Evolutionary conservation across 2,329 filamentous ascomycete genomes (phyloP), one percentile per base, ranked within the genome.

Genomic region (Zarea fungicola): DNA sequence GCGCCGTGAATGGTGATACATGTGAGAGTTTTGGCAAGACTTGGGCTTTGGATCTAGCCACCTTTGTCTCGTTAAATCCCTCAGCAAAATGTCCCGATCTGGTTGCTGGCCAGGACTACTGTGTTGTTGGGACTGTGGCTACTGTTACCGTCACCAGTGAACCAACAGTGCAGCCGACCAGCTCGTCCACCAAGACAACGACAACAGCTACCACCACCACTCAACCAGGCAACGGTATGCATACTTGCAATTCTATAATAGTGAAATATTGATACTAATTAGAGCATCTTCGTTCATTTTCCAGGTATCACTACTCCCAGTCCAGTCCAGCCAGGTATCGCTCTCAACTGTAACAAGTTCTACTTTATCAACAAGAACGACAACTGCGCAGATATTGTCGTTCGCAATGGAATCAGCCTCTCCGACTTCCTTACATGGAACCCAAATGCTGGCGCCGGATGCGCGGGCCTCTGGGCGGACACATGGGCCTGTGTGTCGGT

Each of bases 301-400:
- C 5, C 22, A 47, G 50, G 52, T 22, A 43, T 54, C 42, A 19
- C 28, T 14, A 54, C 50, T 6, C 52, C 52, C 4, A n/a, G 7
- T 23, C 52, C 52, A 10, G 45, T 35, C 6, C 52, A 54, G 50
- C 50, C 46, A 11, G 31, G 42, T 16, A 36, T 52, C 16, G 50
- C 49, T 18, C 16, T 7, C 14, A 52, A 48, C 52, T 54, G 52
- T 23, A 45, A 52, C 42, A 50, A 50, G 25, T 54, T 54, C 43
- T 39, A 54, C 22, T 25, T 39, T 14, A 39, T 50, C 13, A 21
- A 41, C 8, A 41, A 41, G 25, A 25, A 25, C 25, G 39, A 42
- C 25, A 42, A 8, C 25, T 42, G 39, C 25, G 39, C 39, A 19
- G 25, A 13, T 1, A 42, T 42, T 42, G 25, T 21, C 39, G n/a